Evolutionary conservation across 306 rosid genomes (phyloP).

Genomic region (Bauhinia variegata): DNA sequence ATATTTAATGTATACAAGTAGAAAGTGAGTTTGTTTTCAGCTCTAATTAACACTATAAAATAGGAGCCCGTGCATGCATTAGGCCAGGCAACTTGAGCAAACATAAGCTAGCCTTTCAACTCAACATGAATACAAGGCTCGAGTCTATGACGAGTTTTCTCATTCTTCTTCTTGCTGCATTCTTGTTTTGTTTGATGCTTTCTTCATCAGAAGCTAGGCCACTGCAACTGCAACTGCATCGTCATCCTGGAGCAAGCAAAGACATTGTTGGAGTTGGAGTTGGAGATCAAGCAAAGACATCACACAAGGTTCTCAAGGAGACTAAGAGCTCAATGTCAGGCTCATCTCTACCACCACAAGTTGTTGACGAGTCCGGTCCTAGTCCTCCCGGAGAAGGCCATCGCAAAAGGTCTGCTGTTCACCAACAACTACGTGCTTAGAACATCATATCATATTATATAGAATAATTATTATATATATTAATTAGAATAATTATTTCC

Average conservation of each 20-base stretch:
- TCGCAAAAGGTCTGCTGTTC: too few relatives aligned
- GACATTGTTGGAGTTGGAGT: too few relatives aligned
- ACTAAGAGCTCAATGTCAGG: constrained; percentile 14
- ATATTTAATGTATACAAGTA: background rate
- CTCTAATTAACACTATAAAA: constrained; percentile 51
- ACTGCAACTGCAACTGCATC: constrained; percentile 20
- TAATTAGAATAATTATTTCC: too few relatives aligned
- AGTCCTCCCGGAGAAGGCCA: too few relatives aligned
- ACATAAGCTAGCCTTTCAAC: background rate
- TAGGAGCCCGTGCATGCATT: constrained; percentile 37
- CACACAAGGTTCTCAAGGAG: background rate
- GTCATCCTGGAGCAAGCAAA: too few relatives aligned
- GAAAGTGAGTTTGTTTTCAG: background rate
- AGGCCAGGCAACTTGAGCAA: constrained; percentile 27
- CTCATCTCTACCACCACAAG: constrained; percentile 2
- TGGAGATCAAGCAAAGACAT: too few relatives aligned
- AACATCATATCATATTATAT: too few relatives aligned
- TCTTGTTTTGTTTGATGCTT: constrained; percentile 10
- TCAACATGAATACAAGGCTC: constrained; percentile 50
- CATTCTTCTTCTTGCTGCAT: constrained; percentile 38
- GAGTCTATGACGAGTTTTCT: constrained; percentile 32
- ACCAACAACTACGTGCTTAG: too few relatives aligned
- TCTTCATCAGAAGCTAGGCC: constrained; percentile 47
- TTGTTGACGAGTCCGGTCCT: background rate
- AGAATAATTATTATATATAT: too few relatives aligned